A percentile compares a stretch with the other conserved stretches of the same genome.
Evolutionary conservation across 768 basidiomycete genomes (phyloP).

Genomic region (Lentinula sp.): DNA sequence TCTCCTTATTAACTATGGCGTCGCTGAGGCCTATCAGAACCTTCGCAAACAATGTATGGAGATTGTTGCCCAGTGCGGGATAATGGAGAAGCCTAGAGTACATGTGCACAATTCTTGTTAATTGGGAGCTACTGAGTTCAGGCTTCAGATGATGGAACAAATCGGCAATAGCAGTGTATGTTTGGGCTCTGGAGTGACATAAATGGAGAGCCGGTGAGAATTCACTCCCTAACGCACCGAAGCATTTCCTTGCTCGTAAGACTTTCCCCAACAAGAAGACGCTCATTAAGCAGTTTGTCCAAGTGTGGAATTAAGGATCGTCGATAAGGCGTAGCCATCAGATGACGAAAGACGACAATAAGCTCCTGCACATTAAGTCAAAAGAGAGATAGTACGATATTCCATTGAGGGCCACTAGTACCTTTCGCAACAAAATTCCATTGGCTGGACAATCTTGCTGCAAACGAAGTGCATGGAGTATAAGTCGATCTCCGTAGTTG

Average conservation of each 20-base stretch:
- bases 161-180: slow-evolving; percentile 88
- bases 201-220: slow-evolving; percentile 5
- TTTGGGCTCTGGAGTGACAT: slow-evolving; percentile 48
- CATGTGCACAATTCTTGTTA: slow-evolving; percentile 72
- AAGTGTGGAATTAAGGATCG: slow-evolving; percentile 75
- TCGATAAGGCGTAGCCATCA: slow-evolving; percentile 74
- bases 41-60: slow-evolving; percentile 90
- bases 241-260: slow-evolving; percentile 83
- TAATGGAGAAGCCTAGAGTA: slow-evolving; percentile 91
- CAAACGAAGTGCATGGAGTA: slow-evolving; percentile 76
- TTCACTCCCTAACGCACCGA: slow-evolving; percentile 38
- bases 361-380: slow-evolving; percentile 56
- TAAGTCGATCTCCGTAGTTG: slow-evolving; percentile 73
- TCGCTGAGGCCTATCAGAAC: slow-evolving; percentile 89
- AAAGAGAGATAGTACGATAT: background rate
- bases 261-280: slow-evolving; percentile 79
- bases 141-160: slow-evolving; percentile 86
- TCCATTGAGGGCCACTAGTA: slow-evolving; percentile 17
- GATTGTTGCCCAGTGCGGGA: slow-evolving; percentile 66
- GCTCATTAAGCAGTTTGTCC: slow-evolving; percentile 87
- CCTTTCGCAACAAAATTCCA: slow-evolving; percentile 78
- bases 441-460: slow-evolving; percentile 91
- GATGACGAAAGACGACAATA: slow-evolving; percentile 87
- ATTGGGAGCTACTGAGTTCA: slow-evolving; percentile 72
- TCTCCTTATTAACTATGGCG: slow-evolving; percentile 70